Base-by-base conservation (phyloP, 139 green algal genomes). In the Picochlorum sp. region DNA sequence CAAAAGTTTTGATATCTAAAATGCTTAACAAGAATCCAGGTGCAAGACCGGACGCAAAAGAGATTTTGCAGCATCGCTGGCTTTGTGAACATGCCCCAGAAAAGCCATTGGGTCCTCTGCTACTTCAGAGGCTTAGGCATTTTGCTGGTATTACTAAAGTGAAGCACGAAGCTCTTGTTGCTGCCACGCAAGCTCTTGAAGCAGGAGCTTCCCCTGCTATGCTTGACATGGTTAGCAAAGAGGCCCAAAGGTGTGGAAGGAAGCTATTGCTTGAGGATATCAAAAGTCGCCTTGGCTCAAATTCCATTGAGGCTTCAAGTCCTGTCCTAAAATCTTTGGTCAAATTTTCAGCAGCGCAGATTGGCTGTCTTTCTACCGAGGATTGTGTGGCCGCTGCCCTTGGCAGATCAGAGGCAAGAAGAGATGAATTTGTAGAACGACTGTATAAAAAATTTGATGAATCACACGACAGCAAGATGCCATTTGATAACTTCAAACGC, bases 71-170 rank as follows among this genome's bases (percentile, higher is more conserved):
- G 14, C 68, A 78, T 31, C 55, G 61, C 1, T 82, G 75, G 75
- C 52, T 82, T 28, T 22, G 22, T 37, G 41, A 53, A 20, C 32
- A 71, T 50, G 62, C 73, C 4, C 65, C 61, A 12, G 65, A 81
- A 61, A 35, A 35, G 35, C 74, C 72, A 2, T 53, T 81, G 5
- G 73, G 73, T 28, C 61, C 50, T 20, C 47, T 68, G 22, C 62
- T 80, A 5, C 49, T 81, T 18, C 33, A 44, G 9, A 69, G 73
- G 31, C 66, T 82, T 35, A 50, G 52, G 7, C 33, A 31, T 25
- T 89, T 95, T 59, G 71, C 80, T 22, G 78, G 80, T 57, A 84
- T 85, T 72, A 90, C 79, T 74, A 84, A 81, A 67, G 70, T 93
- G 30, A 88, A 92, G 63, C 86, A 85, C 56, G 74, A 80, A 28